Evolutionary conservation across 78 protist genomes (phyloP).

Genomic region (Diacronema lutheri): DNA sequence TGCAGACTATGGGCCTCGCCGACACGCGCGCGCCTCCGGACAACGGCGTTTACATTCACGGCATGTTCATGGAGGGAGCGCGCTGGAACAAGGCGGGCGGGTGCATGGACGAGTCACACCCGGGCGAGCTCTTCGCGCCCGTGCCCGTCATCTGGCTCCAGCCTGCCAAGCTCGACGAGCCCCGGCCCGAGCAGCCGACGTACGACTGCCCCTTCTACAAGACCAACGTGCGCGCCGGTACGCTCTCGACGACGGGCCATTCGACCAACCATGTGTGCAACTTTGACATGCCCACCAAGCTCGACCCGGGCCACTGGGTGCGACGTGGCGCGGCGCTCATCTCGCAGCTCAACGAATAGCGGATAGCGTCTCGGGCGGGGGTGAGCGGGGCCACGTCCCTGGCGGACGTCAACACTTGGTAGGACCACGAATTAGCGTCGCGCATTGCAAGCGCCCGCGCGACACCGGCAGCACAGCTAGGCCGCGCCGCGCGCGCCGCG

Average conservation of each 20-base stretch:
- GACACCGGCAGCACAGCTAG: no score
- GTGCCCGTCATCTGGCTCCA: not conserved
- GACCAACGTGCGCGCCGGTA: slow-evolving; percentile 67
- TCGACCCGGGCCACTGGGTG: slow-evolving; percentile 24
- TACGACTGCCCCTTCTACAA: slow-evolving; percentile 78
- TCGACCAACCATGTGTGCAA: slow-evolving; percentile 37
- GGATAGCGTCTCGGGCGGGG: no score
- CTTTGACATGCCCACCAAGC: not conserved
- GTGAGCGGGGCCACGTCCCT: no score
- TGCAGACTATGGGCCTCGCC: slow-evolving; percentile 39
- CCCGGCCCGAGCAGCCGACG: not conserved
- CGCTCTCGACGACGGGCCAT: slow-evolving; percentile 43
- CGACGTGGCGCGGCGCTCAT: slow-evolving; percentile 36
- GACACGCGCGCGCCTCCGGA: slow-evolving; percentile 44
- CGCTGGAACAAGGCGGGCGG: slow-evolving; percentile 16
- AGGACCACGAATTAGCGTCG: no score
- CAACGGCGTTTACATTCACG: slow-evolving; percentile 42
- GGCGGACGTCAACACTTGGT: no score
- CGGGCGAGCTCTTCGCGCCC: slow-evolving; percentile 14
- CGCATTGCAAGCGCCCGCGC: no score
- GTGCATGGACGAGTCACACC: slow-evolving; percentile 21
- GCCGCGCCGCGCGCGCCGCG: no score
- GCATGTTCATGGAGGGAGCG: slow-evolving; percentile 49
- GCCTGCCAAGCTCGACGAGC: slow-evolving; percentile 30
- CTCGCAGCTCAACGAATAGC: slow-evolving; percentile 22